These are phyloP conservation scores for Acrodontium crateriforme DNA, from an alignment of 2,329 filamentous ascomycete genomes.

Conservation along the genomic window DNA sequence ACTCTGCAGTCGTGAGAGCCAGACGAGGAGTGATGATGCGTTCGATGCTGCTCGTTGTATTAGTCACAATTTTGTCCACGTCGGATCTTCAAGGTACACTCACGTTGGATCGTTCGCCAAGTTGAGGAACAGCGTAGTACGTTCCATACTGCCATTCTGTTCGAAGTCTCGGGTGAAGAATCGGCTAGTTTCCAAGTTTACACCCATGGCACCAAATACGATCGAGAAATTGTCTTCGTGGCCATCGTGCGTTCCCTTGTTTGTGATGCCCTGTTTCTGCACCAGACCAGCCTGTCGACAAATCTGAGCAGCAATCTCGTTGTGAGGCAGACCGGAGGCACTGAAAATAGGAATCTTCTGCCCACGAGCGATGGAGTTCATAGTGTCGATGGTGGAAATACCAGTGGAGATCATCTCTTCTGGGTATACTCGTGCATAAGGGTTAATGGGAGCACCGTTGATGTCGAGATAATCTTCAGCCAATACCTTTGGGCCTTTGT, in stretches of 20 bases:
- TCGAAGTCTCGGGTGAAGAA: conserved; percentile 99
- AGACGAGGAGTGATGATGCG: conserved; percentile 99
- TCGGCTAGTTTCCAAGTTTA: conserved; percentile 95
- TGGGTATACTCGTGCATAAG: conserved; percentile 92
- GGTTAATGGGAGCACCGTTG: conserved; percentile 97
- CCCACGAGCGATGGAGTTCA: conserved; percentile 84
- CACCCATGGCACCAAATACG: conserved; percentile 99
- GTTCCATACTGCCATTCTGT: conserved; percentile 97
- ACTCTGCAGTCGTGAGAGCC: conserved; percentile 93
- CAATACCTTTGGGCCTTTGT: conserved; percentile 96
- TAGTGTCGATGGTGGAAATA: conserved; percentile 97
- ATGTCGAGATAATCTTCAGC: conserved; percentile 98
- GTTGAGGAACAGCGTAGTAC: conserved; percentile 94
- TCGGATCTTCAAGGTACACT: conserved; percentile 20
- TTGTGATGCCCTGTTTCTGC: conserved; percentile 37
- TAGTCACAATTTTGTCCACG: conserved; percentile 2
- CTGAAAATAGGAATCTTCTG: conserved; percentile 99
- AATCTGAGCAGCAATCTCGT: conserved; percentile 98
- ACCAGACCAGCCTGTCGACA: conserved; percentile 94
- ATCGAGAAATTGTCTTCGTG: conserved; percentile 99
- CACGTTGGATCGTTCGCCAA: conserved; percentile 97
- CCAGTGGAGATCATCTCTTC: conserved; percentile 99
- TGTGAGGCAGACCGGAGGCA: conserved; percentile 92
- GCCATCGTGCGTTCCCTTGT: conserved; percentile 89
- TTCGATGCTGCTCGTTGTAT: conserved; percentile 56